Base-by-base conservation (phyloP, 129 eudicot genomes). In the Centaurea solstitialis region DNA sequence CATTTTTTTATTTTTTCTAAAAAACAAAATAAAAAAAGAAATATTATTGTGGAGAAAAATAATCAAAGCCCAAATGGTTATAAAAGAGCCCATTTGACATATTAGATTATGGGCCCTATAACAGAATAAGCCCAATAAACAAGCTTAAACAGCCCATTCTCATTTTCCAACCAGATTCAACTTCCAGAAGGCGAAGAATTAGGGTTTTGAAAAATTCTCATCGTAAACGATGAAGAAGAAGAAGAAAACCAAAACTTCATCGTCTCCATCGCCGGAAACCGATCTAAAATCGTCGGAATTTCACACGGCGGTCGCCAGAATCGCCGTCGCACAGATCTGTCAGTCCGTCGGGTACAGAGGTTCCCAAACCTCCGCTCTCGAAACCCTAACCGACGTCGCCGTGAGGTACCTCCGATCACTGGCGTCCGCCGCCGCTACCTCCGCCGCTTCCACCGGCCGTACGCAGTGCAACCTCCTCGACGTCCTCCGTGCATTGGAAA, bases 251-350 rank as follows among this genome's bases (percentile, higher is more conserved):
- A 75, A 24, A 62, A 37, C 6, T n/a, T 82, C 66, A 23, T 68
- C 85, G 26, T n/a, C 62, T 0, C 28, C 38, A 53, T 67, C 87
- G 6, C 38, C 76, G 23, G 18, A 24, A 6, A 50, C 0, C 21
- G 43, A 20, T 43, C 3, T 13, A 2, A 5, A 74, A 23, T 38
- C 87, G 24, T 81, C 88, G 5, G 88, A 80, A 11, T 89, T 80
- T 77, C 53, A 80, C 37, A 75, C 47, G 28, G 61, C 80, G 7
- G 70, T 88, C 66, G 68, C 85, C 4, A 78, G 76, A 70, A 73
- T 81, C 47, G 87, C 97, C 39, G 87, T 88, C 65, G 83, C 93
- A 11, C 97, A 92, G 79, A 92, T 82, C 82, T 90, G 93, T 73
- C 71, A 79, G 17, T 88, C 97, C 15, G 72, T 78, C 37, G 93